Evolutionary conservation across 2,329 filamentous ascomycete species (phyloP).

Genomic region (Tothia fuscella): DNA sequence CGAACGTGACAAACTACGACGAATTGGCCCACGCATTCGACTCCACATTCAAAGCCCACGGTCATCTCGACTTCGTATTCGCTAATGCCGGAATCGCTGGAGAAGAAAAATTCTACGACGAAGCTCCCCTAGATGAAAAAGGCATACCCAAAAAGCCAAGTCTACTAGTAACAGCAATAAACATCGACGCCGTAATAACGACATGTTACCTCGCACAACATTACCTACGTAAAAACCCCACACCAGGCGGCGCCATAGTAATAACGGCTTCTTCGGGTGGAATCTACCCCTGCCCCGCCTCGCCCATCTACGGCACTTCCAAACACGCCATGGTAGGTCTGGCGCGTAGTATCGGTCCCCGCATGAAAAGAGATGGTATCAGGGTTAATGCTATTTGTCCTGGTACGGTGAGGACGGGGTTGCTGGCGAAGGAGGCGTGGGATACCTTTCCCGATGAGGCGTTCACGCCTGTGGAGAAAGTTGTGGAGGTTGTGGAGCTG

Average conservation of each 20-base stretch:
- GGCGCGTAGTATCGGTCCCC: constrained; percentile 25
- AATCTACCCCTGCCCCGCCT: constrained; percentile 25
- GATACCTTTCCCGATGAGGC: constrained; percentile 21
- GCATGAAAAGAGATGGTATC: constrained; percentile 24
- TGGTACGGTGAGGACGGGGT: constrained; percentile 25
- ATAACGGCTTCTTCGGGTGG: constrained; percentile 28
- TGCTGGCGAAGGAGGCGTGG: constrained; percentile 24
- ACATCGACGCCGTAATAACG: constrained; percentile 29
- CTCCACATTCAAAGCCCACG: constrained; percentile 22
- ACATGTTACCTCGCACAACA: constrained; percentile 30
- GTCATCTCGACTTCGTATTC: constrained; percentile 36
- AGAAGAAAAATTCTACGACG: constrained; percentile 28
- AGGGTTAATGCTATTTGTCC: constrained; percentile 30
- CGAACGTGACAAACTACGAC: constrained; percentile 27
- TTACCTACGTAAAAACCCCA: constrained; percentile 24
- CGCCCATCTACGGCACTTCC: constrained; percentile 27
- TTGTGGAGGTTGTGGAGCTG: constrained; percentile 20
- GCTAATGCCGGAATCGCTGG: constrained; percentile 38
- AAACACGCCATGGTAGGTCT: constrained; percentile 31
- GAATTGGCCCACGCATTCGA: constrained; percentile 26
- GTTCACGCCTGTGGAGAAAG: constrained; percentile 22
- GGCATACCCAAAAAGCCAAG: constrained; percentile 18
- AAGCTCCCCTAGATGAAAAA: constrained; percentile 17
- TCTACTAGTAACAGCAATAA: constrained; percentile 28
- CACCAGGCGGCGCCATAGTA: constrained; percentile 18